Percentiles rank a stretch among this genome's conserved stretches.
phyloP scores from a whole-genome alignment of 495 filamentous ascomycete genomes.

The Penicillium lagena region DNA sequence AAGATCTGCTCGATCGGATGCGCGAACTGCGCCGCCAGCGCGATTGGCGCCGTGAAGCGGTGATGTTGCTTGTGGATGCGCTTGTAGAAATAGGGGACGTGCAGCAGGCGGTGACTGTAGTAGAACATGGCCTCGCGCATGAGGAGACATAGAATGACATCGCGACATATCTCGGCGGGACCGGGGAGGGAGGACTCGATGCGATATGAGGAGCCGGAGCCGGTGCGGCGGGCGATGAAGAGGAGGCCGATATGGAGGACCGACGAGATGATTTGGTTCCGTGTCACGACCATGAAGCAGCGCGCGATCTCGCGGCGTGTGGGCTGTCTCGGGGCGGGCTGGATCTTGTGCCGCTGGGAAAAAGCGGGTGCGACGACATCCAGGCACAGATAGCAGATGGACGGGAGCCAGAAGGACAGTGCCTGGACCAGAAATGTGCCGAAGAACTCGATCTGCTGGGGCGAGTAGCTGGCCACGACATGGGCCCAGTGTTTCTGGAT shows the following conservation, averaged over 20 bases:
- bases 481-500: constrained; percentile 14
- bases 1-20: constrained; percentile 53
- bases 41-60: constrained; percentile 52
- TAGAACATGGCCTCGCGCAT: constrained; percentile 51
- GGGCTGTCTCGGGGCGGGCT: constrained; percentile 45
- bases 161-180: constrained; percentile 22
- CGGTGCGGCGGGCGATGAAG: constrained; percentile 7
- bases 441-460: constrained; percentile 34
- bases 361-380: constrained; percentile 38
- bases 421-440: constrained; percentile 40
- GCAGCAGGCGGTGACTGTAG: constrained; percentile 48
- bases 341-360: constrained; percentile 50
- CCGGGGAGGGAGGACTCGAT: constrained; percentile 27
- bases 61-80: constrained; percentile 53
- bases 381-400: constrained; percentile 32
- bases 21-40: constrained; percentile 51
- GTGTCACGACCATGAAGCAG: constrained; percentile 37
- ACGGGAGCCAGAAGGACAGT: constrained; percentile 47
- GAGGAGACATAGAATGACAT: constrained; percentile 41
- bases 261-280: constrained; percentile 40
- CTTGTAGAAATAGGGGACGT: constrained; percentile 42
- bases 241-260: constrained; percentile 28
- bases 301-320: constrained; percentile 34
- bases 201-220: constrained; percentile 20
- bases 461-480: constrained; percentile 18